Evolutionary conservation across 1,284 basidiomycete species (phyloP), one percentile per base, ranked within the genome.

Genomic region (Fomitopsis schrenkii): DNA sequence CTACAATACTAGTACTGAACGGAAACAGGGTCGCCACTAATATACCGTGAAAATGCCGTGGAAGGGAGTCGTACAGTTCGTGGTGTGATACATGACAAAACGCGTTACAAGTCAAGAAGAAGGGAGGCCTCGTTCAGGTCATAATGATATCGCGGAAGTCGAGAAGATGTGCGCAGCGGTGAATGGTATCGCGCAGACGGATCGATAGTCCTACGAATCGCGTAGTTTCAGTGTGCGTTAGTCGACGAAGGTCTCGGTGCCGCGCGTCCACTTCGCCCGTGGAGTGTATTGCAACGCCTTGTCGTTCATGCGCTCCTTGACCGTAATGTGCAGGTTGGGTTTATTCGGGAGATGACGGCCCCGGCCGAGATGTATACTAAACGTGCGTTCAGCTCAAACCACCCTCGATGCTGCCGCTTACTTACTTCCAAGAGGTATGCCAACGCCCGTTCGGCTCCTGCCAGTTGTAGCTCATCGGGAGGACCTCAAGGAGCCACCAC

Each of bases 271-370:
- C 52, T 60, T 65, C 38, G 85, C 85, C 36, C 73, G 75, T 1
- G 86, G 85, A 26, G 67, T 76, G 68, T 88, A 87, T 55, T 77
- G 77, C 62, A 83, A 68, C 17, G 61, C 63, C 38, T 70, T 50
- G 61, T 79, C 74, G 19, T 74, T 70, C 76, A 83, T 83, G 19
- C 85, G 78, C 58, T 77, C 68, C 69, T 78, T 75, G 33, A 88
- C 86, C 5, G 80, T 81, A 40, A 72, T 64, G 67, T 87, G 85
- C 68, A 87, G 83, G 7, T 75, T 74, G 6, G 84, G 83, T 6
- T 74, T 59, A 54, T 76, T 75, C 6, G 72, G 67, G 44, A 87
- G 78, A 30, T 71, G 69, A 14, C 86, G 73, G 0, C 84, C 85
- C 50, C 73, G 72, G 3, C 84, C 84, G 7, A 83, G 61, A 66